Evolutionary conservation across 2,329 filamentous ascomycete genomes (phyloP).

Genomic region (Sporothrix luriei): DNA sequence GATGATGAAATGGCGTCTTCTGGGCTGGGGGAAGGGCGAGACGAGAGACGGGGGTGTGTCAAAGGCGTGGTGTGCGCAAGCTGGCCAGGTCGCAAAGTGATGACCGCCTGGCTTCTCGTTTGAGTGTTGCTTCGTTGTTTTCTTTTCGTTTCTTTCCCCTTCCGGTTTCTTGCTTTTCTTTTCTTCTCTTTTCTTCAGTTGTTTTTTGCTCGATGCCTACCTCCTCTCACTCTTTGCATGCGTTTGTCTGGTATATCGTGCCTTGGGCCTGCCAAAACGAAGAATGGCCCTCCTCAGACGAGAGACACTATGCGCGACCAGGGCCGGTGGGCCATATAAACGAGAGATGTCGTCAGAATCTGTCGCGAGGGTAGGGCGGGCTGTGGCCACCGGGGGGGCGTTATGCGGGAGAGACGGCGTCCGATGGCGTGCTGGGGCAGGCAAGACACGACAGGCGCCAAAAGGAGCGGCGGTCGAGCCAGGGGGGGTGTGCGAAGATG

Average conservation of each 20-base stretch:
- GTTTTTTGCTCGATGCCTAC: neutral
- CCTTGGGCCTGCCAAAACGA: neutral
- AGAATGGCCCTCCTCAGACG: neutral
- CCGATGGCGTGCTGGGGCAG: constrained; percentile 36
- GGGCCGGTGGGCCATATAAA: constrained; percentile 30
- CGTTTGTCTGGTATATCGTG: neutral
- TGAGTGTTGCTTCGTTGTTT: neutral
- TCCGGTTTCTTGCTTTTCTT: neutral
- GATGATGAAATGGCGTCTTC: constrained; percentile 33
- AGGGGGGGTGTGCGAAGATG: neutral
- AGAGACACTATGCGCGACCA: constrained; percentile 24
- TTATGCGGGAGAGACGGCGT: constrained; percentile 32
- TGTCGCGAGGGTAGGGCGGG: constrained; percentile 26
- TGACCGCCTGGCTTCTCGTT: neutral
- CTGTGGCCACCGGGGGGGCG: neutral
- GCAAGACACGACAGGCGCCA: constrained; percentile 17
- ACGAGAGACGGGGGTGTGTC: constrained; percentile 7
- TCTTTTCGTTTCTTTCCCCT: neutral
- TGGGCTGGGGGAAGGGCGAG: neutral
- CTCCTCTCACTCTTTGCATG: neutral
- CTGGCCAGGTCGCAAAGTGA: neutral
- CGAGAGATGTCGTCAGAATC: constrained; percentile 33
- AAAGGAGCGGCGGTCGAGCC: neutral
- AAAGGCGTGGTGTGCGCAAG: neutral
- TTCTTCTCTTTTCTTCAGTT: neutral